Conservation (phyloP, 768 basidiomycete genomes). For the Kwoniella pini region DNA sequence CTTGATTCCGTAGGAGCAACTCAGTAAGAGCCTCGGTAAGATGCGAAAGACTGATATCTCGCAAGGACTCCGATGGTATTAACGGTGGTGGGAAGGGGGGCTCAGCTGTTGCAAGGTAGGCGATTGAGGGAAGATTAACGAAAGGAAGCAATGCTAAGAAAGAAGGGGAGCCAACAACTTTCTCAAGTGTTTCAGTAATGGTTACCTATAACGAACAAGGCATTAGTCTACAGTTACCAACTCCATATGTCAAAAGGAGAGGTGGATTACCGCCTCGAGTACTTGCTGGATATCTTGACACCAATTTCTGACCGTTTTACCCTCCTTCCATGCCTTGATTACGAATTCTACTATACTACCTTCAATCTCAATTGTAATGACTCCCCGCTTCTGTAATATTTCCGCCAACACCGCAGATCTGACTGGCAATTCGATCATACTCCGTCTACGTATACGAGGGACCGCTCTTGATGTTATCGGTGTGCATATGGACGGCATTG, state of each 20-base stretch:
- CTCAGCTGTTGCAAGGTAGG: slow-evolving; percentile 8
- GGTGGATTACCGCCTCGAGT: slow-evolving; percentile 27
- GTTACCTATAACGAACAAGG: background rate
- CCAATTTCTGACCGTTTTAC: slow-evolving; percentile 63
- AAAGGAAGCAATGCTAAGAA: slow-evolving; percentile 8
- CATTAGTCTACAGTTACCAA: no score
- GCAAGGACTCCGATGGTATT: background rate
- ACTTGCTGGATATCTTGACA: slow-evolving; percentile 26
- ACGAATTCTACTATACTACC: slow-evolving; percentile 33
- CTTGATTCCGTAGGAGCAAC: background rate
- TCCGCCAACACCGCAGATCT: slow-evolving; percentile 2
- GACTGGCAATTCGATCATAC: slow-evolving; percentile 1
- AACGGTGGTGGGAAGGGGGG: slow-evolving; percentile 16
- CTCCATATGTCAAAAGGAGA: no score
- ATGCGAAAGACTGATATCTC: slow-evolving; percentile 16
- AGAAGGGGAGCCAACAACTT: background rate
- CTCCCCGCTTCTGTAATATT: slow-evolving; percentile 4
- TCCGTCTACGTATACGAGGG: slow-evolving; percentile 1
- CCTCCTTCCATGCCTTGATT: slow-evolving; percentile 22
- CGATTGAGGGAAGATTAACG: slow-evolving; percentile 6
- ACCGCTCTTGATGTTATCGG: background rate
- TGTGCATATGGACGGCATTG: slow-evolving; percentile 11
- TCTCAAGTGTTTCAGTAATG: background rate
- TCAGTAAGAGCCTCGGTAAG: slow-evolving; percentile 27
- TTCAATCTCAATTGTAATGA: background rate